Conservation (phyloP, 805 yeast genomes). For the Dipodascopsis tothii region DNA sequence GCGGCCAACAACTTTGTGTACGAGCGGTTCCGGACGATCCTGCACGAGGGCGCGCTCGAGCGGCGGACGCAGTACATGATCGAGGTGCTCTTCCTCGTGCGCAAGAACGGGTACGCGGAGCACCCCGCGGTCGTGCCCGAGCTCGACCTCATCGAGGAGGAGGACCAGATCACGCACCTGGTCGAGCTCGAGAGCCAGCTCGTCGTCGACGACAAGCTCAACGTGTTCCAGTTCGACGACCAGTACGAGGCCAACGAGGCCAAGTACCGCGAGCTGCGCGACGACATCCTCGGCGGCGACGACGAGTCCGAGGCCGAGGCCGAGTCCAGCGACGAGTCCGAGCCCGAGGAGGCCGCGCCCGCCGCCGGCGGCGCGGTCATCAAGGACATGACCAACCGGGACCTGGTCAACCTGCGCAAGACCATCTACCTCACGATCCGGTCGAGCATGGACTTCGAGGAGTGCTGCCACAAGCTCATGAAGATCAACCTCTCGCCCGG, state of each 20-base stretch:
- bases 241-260: slow-evolving; percentile 46
- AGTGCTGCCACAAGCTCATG: slow-evolving; percentile 79
- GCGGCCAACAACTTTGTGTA: slow-evolving; percentile 45
- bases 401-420: slow-evolving; percentile 59
- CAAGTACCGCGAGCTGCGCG: slow-evolving; percentile 38
- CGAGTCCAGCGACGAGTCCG: slow-evolving; percentile 23
- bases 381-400: slow-evolving; percentile 63
- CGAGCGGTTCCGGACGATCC: slow-evolving; percentile 52
- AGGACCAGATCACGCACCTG: slow-evolving; percentile 51
- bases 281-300: slow-evolving; percentile 42
- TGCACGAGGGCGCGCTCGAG: slow-evolving; percentile 47
- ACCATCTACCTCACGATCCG: slow-evolving; percentile 72
- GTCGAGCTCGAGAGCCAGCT: slow-evolving; percentile 48
- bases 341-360: slow-evolving; percentile 25
- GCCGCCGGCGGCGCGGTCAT: slow-evolving; percentile 29
- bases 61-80: slow-evolving; percentile 41
- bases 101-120: slow-evolving; percentile 40
- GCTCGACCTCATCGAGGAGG: slow-evolving; percentile 56
- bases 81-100: slow-evolving; percentile 45
- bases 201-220: slow-evolving; percentile 41
- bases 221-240: slow-evolving; percentile 46
- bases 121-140: slow-evolving; percentile 38
- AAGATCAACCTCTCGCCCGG: slow-evolving; percentile 38
- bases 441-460: slow-evolving; percentile 87
- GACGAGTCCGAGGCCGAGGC: slow-evolving; percentile 22